phyloP scores from a whole-genome alignment of 768 basidiomycete species.

The Lactarius deliciosus region DNA sequence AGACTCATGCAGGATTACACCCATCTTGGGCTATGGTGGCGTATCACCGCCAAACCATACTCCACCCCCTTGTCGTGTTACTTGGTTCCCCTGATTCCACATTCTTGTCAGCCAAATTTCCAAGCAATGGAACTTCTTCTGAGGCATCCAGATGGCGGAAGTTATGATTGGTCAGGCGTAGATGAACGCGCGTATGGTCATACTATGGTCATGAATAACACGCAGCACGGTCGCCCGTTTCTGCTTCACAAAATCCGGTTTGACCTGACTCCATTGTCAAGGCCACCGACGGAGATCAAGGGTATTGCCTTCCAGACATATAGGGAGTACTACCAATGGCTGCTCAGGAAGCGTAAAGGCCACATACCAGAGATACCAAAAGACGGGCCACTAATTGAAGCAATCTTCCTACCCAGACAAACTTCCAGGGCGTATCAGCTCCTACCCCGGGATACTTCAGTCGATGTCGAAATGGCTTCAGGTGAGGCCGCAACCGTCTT shows the following conservation, averaged over 20 bases:
- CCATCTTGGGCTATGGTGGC: conserved; percentile 57
- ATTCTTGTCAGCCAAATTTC: conserved; percentile 53
- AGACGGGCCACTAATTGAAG: conserved; percentile 65
- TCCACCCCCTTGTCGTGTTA: conserved; percentile 54
- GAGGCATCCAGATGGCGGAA: conserved; percentile 46
- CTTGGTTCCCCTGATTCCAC: conserved; percentile 60
- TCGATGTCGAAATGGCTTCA: conserved; percentile 13
- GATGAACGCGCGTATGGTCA: conserved; percentile 48
- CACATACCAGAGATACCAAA: conserved; percentile 45
- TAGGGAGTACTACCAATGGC: conserved; percentile 51
- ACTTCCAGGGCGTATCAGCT: conserved; percentile 37
- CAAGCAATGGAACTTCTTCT: conserved; percentile 52
- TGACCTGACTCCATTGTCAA: conserved; percentile 66
- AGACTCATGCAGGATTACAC: conserved; percentile 66
- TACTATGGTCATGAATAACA: conserved; percentile 55
- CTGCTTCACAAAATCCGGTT: conserved; percentile 56
- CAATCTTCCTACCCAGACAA: conserved; percentile 43
- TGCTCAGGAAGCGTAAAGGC: conserved; percentile 53
- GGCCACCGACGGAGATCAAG: conserved; percentile 49
- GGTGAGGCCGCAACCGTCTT: conserved; percentile 32
- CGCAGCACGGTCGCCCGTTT: conserved; percentile 55
- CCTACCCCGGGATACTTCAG: conserved; percentile 37
- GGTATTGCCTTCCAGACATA: conserved; percentile 53
- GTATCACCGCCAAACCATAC: conserved; percentile 59
- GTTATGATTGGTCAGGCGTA: conserved; percentile 54